phyloP scores from a whole-genome alignment of 768 basidiomycete genomes.

The Tricholoma flavovirens region DNA sequence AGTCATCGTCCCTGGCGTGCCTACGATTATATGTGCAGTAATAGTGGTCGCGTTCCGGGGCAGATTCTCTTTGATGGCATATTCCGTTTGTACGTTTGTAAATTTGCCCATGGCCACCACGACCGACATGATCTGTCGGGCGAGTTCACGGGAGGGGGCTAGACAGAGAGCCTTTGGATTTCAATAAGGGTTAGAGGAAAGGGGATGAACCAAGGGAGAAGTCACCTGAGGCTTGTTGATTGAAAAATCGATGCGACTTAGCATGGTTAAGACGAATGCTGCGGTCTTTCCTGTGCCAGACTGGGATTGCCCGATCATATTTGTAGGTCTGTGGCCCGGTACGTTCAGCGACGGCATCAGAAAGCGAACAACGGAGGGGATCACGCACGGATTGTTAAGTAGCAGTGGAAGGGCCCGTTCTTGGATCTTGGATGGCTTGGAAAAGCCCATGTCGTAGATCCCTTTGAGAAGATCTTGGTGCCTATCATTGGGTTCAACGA shows the following conservation, averaged over 20 bases:
- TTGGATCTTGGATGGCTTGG: constrained; percentile 98
- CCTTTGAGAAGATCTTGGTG: constrained; percentile 88
- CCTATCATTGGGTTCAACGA: constrained; percentile 30
- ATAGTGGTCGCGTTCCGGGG: constrained; percentile 59
- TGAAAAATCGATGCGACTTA: constrained; percentile 85
- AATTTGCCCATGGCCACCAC: constrained; percentile 93
- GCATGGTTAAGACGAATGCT: constrained; percentile 96
- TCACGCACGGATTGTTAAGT: constrained; percentile 77
- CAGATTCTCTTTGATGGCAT: constrained; percentile 88
- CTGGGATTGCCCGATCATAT: constrained; percentile 99
- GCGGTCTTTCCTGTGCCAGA: constrained; percentile 99
- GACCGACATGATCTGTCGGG: constrained; percentile 96
- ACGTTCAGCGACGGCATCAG: background rate
- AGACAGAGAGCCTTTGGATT: constrained; percentile 79
- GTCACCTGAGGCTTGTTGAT: constrained; percentile 77
- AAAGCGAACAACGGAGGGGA: background rate
- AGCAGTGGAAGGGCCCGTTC: constrained; percentile 92
- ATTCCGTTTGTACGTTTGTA: constrained; percentile 88
- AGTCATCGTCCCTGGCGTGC: constrained; percentile 92
- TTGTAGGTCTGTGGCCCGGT: constrained; percentile 66
- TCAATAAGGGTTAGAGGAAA: background rate
- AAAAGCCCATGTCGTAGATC: constrained; percentile 91
- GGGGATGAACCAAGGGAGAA: background rate
- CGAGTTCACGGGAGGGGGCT: constrained; percentile 96
- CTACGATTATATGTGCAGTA: constrained; percentile 88